Percentiles rank a stretch among this genome's conserved stretches.
These are phyloP conservation scores for Plenodomus tracheiphilus DNA, from an alignment of 2,329 filamentous ascomycete genomes.

Conservation along the genomic window DNA sequence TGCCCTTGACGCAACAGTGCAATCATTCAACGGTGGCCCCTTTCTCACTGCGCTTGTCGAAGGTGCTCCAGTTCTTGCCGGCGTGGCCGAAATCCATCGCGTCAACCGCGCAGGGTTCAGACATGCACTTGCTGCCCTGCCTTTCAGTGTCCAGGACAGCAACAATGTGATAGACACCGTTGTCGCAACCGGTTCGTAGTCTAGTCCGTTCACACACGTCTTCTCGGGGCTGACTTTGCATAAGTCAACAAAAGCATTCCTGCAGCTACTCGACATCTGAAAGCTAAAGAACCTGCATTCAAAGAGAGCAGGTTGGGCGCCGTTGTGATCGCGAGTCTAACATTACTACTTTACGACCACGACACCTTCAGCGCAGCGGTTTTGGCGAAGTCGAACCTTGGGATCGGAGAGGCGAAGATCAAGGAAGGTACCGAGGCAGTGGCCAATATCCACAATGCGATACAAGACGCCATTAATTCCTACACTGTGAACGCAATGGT, in stretches of 20 bases:
- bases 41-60: constrained; percentile 14
- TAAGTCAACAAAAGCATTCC: constrained; percentile 19
- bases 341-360: constrained; percentile 18
- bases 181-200: constrained; percentile 9
- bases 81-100: constrained; percentile 20
- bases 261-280: constrained; percentile 8
- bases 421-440: constrained; percentile 13
- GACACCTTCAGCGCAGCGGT: constrained; percentile 21
- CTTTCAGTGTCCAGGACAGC: constrained; percentile 11
- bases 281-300: constrained; percentile 13
- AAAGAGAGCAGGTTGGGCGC: constrained; percentile 10
- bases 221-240: not conserved
- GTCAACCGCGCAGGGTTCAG: constrained; percentile 20
- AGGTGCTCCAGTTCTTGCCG: constrained; percentile 15
- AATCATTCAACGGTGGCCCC: constrained; percentile 4
- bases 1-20: constrained; percentile 10
- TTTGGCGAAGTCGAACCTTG: constrained; percentile 9
- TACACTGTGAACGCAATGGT: not conserved
- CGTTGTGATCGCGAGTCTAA: constrained; percentile 16
- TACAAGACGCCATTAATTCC: constrained; percentile 3
- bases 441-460: constrained; percentile 20
- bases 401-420: constrained; percentile 10
- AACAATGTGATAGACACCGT: constrained; percentile 11
- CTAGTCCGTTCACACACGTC: not conserved
- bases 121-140: constrained; percentile 12